Evolutionary conservation across 2,329 filamentous ascomycete species (phyloP).

Genomic region (Penicillium vulpinum): DNA sequence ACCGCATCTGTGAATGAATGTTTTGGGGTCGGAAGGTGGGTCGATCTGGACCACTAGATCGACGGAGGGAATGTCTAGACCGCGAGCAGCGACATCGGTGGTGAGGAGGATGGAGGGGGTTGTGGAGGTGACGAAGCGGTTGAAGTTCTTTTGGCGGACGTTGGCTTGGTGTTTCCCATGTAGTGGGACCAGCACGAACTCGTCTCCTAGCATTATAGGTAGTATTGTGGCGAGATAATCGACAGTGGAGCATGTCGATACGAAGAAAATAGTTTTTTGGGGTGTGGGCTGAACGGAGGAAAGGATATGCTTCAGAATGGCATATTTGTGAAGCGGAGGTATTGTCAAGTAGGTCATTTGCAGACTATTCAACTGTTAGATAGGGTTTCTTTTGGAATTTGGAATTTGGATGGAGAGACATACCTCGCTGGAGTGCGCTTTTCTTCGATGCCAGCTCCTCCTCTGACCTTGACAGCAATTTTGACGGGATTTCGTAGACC

Average conservation of each 20-base stretch:
- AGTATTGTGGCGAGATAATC: constrained; percentile 89
- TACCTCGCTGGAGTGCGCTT: constrained; percentile 79
- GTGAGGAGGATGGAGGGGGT: constrained; percentile 81
- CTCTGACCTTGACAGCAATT: constrained; percentile 89
- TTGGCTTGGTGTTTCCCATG: constrained; percentile 91
- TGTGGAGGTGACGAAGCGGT: constrained; percentile 72
- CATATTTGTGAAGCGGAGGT: constrained; percentile 76
- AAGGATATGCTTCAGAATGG: constrained; percentile 70
- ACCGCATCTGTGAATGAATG: constrained; percentile 67
- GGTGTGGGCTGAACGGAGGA: constrained; percentile 69
- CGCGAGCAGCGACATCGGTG: constrained; percentile 87
- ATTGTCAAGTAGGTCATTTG: constrained; percentile 82
- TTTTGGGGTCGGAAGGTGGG: constrained; percentile 82
- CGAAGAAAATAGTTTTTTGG: constrained; percentile 83
- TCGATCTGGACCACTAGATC: constrained; percentile 90
- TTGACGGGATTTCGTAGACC: constrained; percentile 93
- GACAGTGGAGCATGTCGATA: constrained; percentile 91
- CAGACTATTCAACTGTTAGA: constrained; percentile 53
- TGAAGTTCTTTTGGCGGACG: constrained; percentile 84
- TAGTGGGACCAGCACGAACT: constrained; percentile 73
- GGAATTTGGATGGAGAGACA: neutral
- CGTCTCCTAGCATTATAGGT: constrained; percentile 66
- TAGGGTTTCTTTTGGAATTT: neutral
- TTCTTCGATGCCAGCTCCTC: constrained; percentile 71
- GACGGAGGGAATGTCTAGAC: constrained; percentile 87